A percentile compares a stretch with the other conserved stretches of the same genome.
phyloP scores from a whole-genome alignment of 2,329 filamentous ascomycete species.

The Stemphylium lycopersici region DNA sequence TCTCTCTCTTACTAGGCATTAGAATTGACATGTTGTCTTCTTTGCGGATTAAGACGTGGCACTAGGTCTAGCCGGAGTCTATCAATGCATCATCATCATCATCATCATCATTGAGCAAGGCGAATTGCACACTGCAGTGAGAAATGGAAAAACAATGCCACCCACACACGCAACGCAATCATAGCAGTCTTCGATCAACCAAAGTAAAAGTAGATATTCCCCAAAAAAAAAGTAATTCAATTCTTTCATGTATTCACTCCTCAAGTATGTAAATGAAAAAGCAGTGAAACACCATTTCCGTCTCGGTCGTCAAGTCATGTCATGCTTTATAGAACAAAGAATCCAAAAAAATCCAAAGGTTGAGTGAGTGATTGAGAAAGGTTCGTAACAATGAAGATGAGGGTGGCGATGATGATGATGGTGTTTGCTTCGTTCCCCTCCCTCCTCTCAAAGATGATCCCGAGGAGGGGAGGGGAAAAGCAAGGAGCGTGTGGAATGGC shows the following conservation, averaged over 20 bases:
- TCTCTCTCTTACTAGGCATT: neutral
- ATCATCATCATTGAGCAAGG: no score
- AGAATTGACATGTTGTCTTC: no score
- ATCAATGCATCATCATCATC: no score
- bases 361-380: neutral
- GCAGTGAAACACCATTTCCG: neutral
- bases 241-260: neutral
- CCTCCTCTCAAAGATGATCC: no score
- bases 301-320: conserved; percentile 18
- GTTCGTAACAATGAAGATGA: neutral
- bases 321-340: neutral
- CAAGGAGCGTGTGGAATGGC: no score
- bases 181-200: neutral
- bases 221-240: neutral
- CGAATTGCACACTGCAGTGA: no score
- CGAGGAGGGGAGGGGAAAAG: neutral
- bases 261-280: no score
- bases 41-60: no score
- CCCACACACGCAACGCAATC: no score
- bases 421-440: no score
- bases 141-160: no score
- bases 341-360: neutral
- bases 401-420: neutral
- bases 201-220: neutral
- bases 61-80: no score